Base-by-base conservation (phyloP, 257 asterid species). In the Paraleonurus japonicus region DNA sequence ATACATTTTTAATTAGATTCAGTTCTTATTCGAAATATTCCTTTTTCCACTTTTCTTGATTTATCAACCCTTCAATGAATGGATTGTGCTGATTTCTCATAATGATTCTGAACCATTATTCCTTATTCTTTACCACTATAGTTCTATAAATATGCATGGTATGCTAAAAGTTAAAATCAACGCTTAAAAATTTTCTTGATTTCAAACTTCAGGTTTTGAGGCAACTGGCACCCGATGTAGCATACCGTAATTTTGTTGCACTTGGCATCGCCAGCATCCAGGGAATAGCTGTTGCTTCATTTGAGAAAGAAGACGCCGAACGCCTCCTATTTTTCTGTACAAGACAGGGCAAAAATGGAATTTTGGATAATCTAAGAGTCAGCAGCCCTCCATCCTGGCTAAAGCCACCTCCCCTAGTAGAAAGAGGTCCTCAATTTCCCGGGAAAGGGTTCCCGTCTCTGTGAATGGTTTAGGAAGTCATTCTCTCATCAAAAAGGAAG, bases 221-320 rank as follows among this genome's bases (percentile, higher is more conserved):
- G 81, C 99, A 95, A 86, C 87, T 95, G 55, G 92, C 97, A 17
- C 96, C 95, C 3, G 97, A 92, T 79, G 76, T 85, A 58, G 88
- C 99, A 33, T 95, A 89, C 76, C 98, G 95, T 64, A 83, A 81
- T 78, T 87, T 92, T 22, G 98, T 87, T 68, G 95, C 95, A 35
- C 92, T 95, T 58, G 99, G 98, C 64, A 84, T 92, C 17, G 96
- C 97, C 63, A 78, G 98, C 76, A 78, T 90, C 63, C 98, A 95
- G 63, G 98, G 98, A 64, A 79, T 88, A 67, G 92, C 98, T 22
- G 92, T 95, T 20, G 91, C 98, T 75, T 82, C 98, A 24, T 95
- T 88, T 67, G 97, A 89, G 78, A 89, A 85, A 79, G 97, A 88
- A 71, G 98, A 92, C 67, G 89, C 96, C 3, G 92, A 87, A 45